phyloP scores from a whole-genome alignment of 176 grass and related monocot genomes.

The Oryza brachyantha region DNA sequence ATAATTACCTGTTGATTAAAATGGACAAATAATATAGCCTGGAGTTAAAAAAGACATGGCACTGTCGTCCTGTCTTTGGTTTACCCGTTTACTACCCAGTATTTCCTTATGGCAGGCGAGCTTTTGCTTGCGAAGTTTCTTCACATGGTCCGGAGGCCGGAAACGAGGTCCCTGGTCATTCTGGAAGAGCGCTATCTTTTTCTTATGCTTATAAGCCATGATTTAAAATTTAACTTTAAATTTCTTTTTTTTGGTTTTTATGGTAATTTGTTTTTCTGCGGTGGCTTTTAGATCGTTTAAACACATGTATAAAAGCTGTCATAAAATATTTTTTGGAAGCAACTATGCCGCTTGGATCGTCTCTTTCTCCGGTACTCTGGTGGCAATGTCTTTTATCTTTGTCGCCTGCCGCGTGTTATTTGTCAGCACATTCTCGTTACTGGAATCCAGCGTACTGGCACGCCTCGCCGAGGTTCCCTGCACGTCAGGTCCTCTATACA shows the following conservation, averaged over 20 bases:
- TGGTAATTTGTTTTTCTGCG: too few relatives aligned
- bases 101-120: too few relatives aligned
- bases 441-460: not conserved
- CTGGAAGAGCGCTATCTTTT: too few relatives aligned
- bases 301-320: too few relatives aligned
- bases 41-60: constrained; percentile 27
- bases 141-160: not conserved
- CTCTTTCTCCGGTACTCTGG: not conserved
- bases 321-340: too few relatives aligned
- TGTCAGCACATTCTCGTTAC: not conserved
- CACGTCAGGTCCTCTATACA: not conserved
- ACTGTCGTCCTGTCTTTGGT: not conserved
- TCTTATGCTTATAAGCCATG: too few relatives aligned
- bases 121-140: not conserved
- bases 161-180: not conserved
- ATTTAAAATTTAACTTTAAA: too few relatives aligned
- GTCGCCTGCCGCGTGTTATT: not conserved
- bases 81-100: not conserved
- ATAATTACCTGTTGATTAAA: constrained; percentile 47
- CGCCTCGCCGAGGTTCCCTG: not conserved
- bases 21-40: constrained; percentile 51
- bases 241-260: too few relatives aligned
- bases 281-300: too few relatives aligned
- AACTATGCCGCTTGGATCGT: too few relatives aligned
- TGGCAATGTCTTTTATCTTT: not conserved